Conservation (phyloP, 129 eudicot species). For the Smallanthus sonchifolius region DNA sequence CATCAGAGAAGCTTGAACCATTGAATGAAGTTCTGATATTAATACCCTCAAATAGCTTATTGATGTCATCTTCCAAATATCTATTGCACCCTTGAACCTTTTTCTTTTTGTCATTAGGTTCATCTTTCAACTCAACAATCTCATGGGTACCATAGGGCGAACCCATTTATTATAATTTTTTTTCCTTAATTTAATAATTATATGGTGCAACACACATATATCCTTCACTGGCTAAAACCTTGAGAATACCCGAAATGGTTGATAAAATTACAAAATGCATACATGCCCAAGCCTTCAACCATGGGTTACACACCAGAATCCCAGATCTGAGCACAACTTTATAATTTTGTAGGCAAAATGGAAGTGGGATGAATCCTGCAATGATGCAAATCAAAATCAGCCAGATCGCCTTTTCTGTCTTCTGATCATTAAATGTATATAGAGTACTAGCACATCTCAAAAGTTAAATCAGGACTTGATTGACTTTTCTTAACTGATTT, state of each 20-base stretch:
- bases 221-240: not conserved
- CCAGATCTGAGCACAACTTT: constrained; percentile 11
- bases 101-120: constrained; percentile 38
- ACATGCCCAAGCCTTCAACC: constrained; percentile 16
- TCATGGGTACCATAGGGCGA: constrained; percentile 56
- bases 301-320: constrained; percentile 5
- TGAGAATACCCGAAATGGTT: not conserved
- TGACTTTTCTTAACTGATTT: not conserved
- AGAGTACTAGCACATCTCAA: constrained; percentile 20
- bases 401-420: not conserved
- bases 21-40: constrained; percentile 51
- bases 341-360: not conserved
- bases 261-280: not conserved
- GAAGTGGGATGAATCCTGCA: constrained; percentile 28
- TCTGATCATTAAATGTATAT: not conserved
- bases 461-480: not conserved
- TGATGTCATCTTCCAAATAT: constrained; percentile 72
- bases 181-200: not conserved
- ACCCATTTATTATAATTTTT: constrained; percentile 29
- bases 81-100: constrained; percentile 49
- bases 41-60: constrained; percentile 74
- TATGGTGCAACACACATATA: not conserved
- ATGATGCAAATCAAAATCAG: constrained; percentile 21
- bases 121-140: constrained; percentile 71
- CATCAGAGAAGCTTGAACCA: constrained; percentile 44